A percentile compares a stretch with the other conserved stretches of the same genome.
phyloP scores from a whole-genome alignment of 2,329 filamentous ascomycete species.

The Pseudocercospora ulei region DNA sequence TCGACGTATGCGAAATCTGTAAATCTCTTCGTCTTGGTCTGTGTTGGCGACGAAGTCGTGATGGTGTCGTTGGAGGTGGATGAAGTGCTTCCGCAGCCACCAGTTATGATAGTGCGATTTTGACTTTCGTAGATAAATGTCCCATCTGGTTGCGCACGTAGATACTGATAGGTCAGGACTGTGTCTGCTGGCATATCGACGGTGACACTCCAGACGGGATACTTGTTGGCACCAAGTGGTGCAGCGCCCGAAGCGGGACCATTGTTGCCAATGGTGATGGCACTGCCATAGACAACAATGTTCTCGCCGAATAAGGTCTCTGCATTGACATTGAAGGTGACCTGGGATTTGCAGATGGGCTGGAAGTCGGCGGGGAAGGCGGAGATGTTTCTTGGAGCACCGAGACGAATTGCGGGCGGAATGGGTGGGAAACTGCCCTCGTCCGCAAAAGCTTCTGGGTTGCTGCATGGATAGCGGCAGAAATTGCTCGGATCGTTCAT shows the following conservation, averaged over 20 bases:
- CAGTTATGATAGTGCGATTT: conserved; percentile 32
- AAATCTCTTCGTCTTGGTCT: conserved; percentile 24
- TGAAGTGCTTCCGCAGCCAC: conserved; percentile 27
- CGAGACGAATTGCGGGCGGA: conserved; percentile 51
- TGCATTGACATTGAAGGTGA: conserved; percentile 33
- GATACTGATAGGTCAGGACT: conserved; percentile 30
- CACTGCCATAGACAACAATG: conserved; percentile 31
- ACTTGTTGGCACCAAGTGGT: conserved; percentile 28
- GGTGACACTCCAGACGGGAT: conserved; percentile 32
- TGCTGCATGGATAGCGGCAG: conserved; percentile 36
- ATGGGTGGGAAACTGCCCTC: conserved; percentile 48
- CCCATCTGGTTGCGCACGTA: conserved; percentile 30
- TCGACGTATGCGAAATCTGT: conserved; percentile 12
- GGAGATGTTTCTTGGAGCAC: conserved; percentile 54
- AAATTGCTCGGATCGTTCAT: conserved; percentile 56
- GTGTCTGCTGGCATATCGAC: conserved; percentile 32
- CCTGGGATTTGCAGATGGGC: conserved; percentile 38
- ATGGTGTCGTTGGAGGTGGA: conserved; percentile 27
- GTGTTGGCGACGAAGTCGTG: conserved; percentile 28
- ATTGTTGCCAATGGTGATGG: conserved; percentile 29
- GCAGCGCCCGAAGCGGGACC: conserved; percentile 27
- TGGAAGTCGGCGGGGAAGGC: conserved; percentile 62
- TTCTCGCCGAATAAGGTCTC: conserved; percentile 34
- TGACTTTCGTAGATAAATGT: conserved; percentile 30
- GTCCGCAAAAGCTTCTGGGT: conserved; percentile 34